These are phyloP conservation scores for Penicillium macrosclerotiorum DNA, from an alignment of 495 filamentous ascomycete species.

Conservation along the genomic window DNA sequence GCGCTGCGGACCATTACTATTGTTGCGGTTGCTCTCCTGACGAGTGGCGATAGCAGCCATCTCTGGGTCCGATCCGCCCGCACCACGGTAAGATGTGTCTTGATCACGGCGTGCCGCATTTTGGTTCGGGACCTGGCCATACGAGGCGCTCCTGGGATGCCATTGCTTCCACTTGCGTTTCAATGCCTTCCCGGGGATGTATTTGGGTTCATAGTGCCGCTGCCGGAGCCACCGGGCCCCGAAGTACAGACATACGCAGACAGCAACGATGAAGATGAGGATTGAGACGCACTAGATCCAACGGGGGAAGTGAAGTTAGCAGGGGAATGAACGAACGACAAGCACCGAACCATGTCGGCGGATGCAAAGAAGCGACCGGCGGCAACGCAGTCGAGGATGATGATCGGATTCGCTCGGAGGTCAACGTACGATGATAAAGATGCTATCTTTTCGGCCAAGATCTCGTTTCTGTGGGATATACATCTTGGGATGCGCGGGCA, in stretches of 20 bases:
- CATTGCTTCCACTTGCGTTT: conserved; percentile 62
- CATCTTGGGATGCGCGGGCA: conserved; percentile 19
- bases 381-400: background rate
- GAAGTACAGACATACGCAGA: conserved; percentile 44
- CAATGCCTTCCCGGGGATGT: conserved; percentile 54
- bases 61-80: conserved; percentile 23
- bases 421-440: conserved; percentile 28
- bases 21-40: conserved; percentile 6
- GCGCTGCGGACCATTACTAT: conserved; percentile 60
- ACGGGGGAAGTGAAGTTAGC: conserved; percentile 3
- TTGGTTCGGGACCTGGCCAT: conserved; percentile 38
- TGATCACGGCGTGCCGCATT: conserved; percentile 16
- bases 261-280: conserved; percentile 37
- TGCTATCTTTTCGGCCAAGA: conserved; percentile 16
- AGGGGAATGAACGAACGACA: background rate
- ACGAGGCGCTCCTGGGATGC: conserved; percentile 43
- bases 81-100: conserved; percentile 27
- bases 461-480: conserved; percentile 28
- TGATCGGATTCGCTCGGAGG: conserved; percentile 8
- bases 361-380: background rate
- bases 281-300: conserved; percentile 34
- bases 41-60: conserved; percentile 20
- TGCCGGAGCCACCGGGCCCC: conserved; percentile 48
- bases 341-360: too few species aligned
- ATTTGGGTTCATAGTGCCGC: conserved; percentile 52